Base-by-base conservation (phyloP, 1,284 basidiomycete genomes). In the Grifola frondosa region DNA sequence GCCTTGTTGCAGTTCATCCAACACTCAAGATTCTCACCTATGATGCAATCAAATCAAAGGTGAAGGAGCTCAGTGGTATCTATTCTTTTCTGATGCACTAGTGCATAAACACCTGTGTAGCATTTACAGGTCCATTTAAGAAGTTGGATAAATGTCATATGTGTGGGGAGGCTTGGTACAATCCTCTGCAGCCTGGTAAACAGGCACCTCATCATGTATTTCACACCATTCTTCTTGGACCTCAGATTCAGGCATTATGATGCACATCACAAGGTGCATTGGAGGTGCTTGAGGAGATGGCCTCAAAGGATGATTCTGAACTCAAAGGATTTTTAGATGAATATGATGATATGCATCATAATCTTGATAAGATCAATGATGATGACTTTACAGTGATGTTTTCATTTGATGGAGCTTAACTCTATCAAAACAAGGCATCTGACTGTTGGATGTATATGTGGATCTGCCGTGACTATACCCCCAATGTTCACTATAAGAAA, bases 41-140 rank as follows among this genome's bases (percentile, higher is more conserved):
- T 28, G 34, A 56, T 36, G 16, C 34, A 13, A 49, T 65, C 30
- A 58, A 63, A 21, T 15, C 20, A 13, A 15, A 24, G 16, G 9
- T 65, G 12, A 31, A 44, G 7, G 41, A 61, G 11, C 28, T 63
- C 26, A 63, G 36, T 42, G 64, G 63, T 12, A 42, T 66, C 15
- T 28, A 46, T 6, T 16, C 58, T 10, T 30, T 64, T 4, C 8
- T 28, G 2, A n/a, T 56, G 35, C 59, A 67, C 37, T 66, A 65
- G 62, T 67, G 67, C 33, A 45, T 51, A 9, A 58, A 63, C 11
- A 54, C 56, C 4, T 69, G 66, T 42, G 26, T 56, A 30, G 64
- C 59, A 10, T 69, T 50, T 37, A 65, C 62, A 24, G 65, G 65
- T 5, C 59, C 60, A 13, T 62, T 49, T 28, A 17, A 20, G 1